A percentile compares a stretch with the other conserved stretches of the same genome.
phyloP scores from a whole-genome alignment of 805 yeast genomes.

The Candida coleopterorum region DNA sequence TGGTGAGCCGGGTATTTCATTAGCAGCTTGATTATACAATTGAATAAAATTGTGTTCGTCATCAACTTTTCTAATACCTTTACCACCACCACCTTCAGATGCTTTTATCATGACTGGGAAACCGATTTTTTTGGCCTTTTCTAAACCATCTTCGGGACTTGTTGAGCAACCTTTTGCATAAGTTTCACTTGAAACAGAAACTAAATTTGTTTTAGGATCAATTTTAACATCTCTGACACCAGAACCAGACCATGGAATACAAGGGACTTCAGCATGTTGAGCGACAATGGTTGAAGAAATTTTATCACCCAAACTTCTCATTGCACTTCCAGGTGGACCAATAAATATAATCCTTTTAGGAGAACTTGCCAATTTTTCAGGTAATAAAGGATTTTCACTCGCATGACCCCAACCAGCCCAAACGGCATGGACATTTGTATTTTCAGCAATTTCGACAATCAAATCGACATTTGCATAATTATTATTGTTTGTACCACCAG shows the following conservation, averaged over 20 bases:
- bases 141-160: constrained; percentile 84
- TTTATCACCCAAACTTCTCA: constrained; percentile 99
- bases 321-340: constrained; percentile 99
- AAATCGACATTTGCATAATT: constrained; percentile 97
- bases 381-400: constrained; percentile 93
- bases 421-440: constrained; percentile 94
- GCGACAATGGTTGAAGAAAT: constrained; percentile 98
- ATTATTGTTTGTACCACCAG: constrained; percentile 98
- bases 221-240: constrained; percentile 81
- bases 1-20: constrained; percentile 98
- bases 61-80: constrained; percentile 97
- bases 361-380: constrained; percentile 91
- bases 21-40: constrained; percentile 88
- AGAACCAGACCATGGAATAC: constrained; percentile 99
- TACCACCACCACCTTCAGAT: constrained; percentile 99
- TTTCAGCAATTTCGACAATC: constrained; percentile 95
- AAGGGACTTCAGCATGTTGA: constrained; percentile 96
- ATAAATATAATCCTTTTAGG: constrained; percentile 87
- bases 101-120: constrained; percentile 99
- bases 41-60: constrained; percentile 70
- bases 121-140: constrained; percentile 81
- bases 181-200: constrained; percentile 79
- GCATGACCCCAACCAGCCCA: constrained; percentile 99
- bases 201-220: constrained; percentile 69
- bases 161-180: constrained; percentile 86